Conservation (phyloP, 257 asterid genomes). For the Capsicum pubescens region DNA sequence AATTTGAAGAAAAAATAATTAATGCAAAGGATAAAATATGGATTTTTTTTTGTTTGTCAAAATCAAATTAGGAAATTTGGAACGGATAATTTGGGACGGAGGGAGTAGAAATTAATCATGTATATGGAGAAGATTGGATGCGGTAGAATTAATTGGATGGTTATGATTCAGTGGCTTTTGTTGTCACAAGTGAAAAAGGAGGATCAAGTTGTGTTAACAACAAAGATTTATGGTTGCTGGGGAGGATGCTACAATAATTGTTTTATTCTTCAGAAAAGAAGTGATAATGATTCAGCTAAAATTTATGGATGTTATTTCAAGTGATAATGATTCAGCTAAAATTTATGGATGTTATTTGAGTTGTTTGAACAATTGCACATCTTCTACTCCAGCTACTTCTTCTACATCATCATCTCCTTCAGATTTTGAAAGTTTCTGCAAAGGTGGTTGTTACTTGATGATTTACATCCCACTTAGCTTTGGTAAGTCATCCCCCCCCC, state of each 20-base stretch:
- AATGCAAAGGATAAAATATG: too few relatives aligned
- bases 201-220: neutral
- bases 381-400: conserved; percentile 15
- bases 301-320: conserved; percentile 9
- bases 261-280: conserved; percentile 2
- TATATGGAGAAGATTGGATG: neutral
- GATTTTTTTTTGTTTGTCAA: too few relatives aligned
- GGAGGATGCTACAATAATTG: conserved; percentile 32
- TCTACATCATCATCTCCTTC: conserved; percentile 32
- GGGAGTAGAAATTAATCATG: too few relatives aligned
- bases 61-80: too few relatives aligned
- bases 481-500: conserved; percentile 35
- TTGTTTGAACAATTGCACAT: conserved; percentile 24
- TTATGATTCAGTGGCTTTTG: neutral
- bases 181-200: conserved; percentile 19
- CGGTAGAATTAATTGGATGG: conserved; percentile 20
- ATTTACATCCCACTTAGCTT: conserved; percentile 37
- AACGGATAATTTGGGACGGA: too few relatives aligned
- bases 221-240: conserved; percentile 28
- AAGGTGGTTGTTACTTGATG: conserved; percentile 51
- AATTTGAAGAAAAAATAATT: too few relatives aligned
- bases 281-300: neutral
- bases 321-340: neutral
- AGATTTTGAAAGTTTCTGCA: conserved; percentile 45
- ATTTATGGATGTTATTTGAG: conserved; percentile 10